Base-by-base conservation (phyloP, 2,329 filamentous ascomycete genomes). In the Arthrobotrys sphaeroides region DNA sequence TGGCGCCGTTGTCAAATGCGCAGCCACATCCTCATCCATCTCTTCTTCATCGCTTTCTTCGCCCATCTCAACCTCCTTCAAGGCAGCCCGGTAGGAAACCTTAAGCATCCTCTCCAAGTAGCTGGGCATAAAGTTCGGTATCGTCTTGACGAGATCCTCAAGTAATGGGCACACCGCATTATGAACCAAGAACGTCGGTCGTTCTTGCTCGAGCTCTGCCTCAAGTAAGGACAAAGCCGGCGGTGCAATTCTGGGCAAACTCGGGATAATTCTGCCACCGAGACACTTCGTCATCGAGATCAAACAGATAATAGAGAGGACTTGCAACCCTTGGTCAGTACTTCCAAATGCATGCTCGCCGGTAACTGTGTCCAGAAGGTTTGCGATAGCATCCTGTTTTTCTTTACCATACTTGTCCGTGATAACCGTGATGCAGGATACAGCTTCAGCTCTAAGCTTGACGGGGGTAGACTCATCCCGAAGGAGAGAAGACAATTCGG, bases 361-460 rank as follows among this genome's bases (percentile, higher is more conserved):
- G 38, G 91, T 89, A 79, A 99, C 90, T 0, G 90, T 90, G 73
- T 89, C 85, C 3, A 93, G 92, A 3, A 93, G 91, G 3, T 88
- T 87, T 24, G 91, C 86, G 47, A 97, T 91, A 47, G 89, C 90
- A 78, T 91, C 88, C 0, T 91, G 86, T 80, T 97, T 92, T 82
- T 94, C 96, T 85, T 95, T 96, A 78, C 95, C 96, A 81, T 97
- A 98, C 82, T 94, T 94, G 83, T 97, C 94, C 1, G 92, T 88
- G 77, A 99, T 96, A 82, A 92, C 92, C 83, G 97, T 94, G 47
- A 98, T 90, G 79, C 94, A 98, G 18, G 75, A 78, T 9, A 80
- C 47, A 36, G 90, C 89, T 77, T 99, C 90, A 0, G 94, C 92
- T 9, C 92, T 93, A 79, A 93, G 90, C 83, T 94, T 93, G 82